Conservation (phyloP, 257 asterid species). For the Vinca minor region DNA sequence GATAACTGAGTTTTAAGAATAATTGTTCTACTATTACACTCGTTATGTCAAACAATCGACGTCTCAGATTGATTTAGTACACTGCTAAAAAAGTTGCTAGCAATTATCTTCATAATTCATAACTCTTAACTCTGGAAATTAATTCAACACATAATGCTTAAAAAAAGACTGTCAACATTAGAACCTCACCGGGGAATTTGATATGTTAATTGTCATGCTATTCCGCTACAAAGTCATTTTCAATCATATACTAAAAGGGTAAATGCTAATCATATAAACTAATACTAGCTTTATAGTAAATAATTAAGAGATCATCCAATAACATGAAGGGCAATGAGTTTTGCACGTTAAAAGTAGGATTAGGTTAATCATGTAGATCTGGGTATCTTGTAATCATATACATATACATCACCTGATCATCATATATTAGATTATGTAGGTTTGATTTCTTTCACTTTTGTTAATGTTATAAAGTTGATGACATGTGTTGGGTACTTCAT, state of each 20-base stretch:
- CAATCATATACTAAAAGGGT: neutral
- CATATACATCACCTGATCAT: slow-evolving; percentile 12
- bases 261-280: neutral
- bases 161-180: no score
- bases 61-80: no score
- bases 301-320: slow-evolving; percentile 31
- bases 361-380: slow-evolving; percentile 29
- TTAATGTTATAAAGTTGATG: slow-evolving; percentile 25
- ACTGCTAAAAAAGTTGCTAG: no score
- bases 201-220: slow-evolving; percentile 1
- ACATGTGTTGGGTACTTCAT: slow-evolving; percentile 77
- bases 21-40: no score
- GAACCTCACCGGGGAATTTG: neutral
- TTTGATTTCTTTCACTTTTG: slow-evolving; percentile 9
- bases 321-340: slow-evolving; percentile 51
- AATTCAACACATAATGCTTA: no score
- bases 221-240: slow-evolving; percentile 2
- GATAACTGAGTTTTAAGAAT: no score
- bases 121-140: no score
- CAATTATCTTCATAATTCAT: no score
- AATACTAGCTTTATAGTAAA: neutral
- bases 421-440: neutral
- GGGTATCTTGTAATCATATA: slow-evolving; percentile 1
- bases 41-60: no score
- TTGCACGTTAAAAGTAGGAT: slow-evolving; percentile 20